phyloP scores from a whole-genome alignment of 2,329 filamentous ascomycete genomes.

The Pyrenophora seminiperda region DNA sequence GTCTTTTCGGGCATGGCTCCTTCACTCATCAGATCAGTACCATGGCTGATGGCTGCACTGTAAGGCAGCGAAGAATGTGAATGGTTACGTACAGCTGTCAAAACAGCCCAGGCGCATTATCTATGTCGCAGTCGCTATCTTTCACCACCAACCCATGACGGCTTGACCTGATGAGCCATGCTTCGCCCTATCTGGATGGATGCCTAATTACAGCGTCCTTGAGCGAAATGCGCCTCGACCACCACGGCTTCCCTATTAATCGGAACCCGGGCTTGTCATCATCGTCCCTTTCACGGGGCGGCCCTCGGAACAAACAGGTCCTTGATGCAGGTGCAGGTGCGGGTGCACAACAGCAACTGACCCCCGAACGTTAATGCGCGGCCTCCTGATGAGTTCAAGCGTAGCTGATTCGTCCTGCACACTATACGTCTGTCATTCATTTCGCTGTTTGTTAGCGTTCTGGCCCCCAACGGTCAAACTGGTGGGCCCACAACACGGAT shows the following conservation, averaged over 20 bases:
- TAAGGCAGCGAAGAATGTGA: constrained; percentile 12
- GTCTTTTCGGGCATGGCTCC: constrained; percentile 14
- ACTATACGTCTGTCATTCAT: constrained; percentile 1
- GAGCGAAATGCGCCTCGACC: constrained; percentile 25
- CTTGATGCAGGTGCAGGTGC: constrained; percentile 36
- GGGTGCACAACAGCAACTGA: constrained; percentile 28
- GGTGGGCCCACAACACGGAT: constrained; percentile 19
- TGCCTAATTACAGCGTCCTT: constrained; percentile 23
- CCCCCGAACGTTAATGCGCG: constrained; percentile 18
- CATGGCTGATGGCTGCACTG: constrained; percentile 8
- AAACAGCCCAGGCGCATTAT: constrained; percentile 27
- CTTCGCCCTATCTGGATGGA: constrained; percentile 33
- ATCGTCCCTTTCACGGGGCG: constrained; percentile 26
- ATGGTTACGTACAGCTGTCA: constrained; percentile 14
- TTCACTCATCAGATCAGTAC: constrained; percentile 4
- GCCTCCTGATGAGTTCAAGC: constrained; percentile 16
- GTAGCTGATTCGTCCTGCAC: constrained; percentile 11
- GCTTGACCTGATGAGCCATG: constrained; percentile 15
- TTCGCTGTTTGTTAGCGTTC: constrained; percentile 20
- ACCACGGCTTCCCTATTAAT: constrained; percentile 22
- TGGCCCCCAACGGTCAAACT: constrained; percentile 33
- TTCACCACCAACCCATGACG: constrained; percentile 10
- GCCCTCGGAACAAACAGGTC: constrained; percentile 20
- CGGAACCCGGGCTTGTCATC: constrained; percentile 25
- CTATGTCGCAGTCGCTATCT: constrained; percentile 15